Base-by-base conservation (phyloP, 2,329 filamentous ascomycete genomes). In the Beauveria caledonica region DNA sequence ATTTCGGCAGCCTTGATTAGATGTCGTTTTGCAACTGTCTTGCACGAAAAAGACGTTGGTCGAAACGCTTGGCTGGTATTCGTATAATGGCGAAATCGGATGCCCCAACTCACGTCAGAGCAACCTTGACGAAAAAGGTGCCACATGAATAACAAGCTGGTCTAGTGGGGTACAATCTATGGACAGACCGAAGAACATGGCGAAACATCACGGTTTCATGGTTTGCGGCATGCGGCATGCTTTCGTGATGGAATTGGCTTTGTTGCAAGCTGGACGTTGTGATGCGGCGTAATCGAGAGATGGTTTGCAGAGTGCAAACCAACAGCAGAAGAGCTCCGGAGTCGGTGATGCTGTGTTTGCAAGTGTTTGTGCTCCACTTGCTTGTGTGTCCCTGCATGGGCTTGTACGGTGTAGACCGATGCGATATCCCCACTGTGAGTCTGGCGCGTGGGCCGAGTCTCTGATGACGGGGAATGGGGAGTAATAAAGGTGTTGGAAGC, bases 271-370 rank as follows among this genome's bases (percentile, higher is more conserved):
- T 19, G 17, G n/a, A n/a, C 48, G 27, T 33, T 36, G 33, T 15
- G 33, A 36, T 36, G 15, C 23, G 53, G 36, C 23, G 29, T 21
- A 48, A n/a, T 46, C 5, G 17, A 33, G 8, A 19, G 17, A 36
- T 36, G 33, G 5, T 36, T 36, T 36, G 33, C 33, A 29, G 4
- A 10, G 6, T 21, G 19, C 17, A 25, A 54, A 23, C 21, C 23
- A 27, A 29, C 39, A n/a, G 8, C 17, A 13, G 25, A 40, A 8
- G 21, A 49, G 54, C 54, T 57, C 54, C 54, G 54, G 42, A 39
- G 42, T 57, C 54, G 54, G 54, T 57, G 44, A 49, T 57, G 50
- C 19, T 39, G 54, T 44, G 54, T 57, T 57, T 57, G 54, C 54
- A 57, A 23, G 13, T 21, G 29, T 17, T 54, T 21, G 36, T 29